These are phyloP conservation scores for Mycena indigotica DNA, from an alignment of 768 basidiomycete genomes.

Conservation along the genomic window DNA sequence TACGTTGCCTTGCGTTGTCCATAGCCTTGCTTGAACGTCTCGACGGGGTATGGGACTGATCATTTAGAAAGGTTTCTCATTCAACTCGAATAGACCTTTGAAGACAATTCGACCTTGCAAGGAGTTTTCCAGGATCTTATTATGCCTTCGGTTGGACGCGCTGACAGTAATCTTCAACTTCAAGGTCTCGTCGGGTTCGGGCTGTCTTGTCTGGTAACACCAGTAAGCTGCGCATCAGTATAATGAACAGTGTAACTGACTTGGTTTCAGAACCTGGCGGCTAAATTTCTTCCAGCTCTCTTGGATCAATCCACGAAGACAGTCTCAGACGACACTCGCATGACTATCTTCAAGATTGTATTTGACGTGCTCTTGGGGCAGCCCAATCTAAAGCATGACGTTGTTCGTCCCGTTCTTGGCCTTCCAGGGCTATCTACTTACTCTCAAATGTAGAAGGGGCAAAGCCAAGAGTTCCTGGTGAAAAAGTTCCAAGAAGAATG, in stretches of 20 bases:
- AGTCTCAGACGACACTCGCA: neutral
- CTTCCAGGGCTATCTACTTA: neutral
- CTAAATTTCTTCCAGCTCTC: neutral
- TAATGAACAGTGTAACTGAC: conserved; percentile 63
- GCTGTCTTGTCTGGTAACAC: conserved; percentile 74
- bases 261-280: neutral
- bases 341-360: neutral
- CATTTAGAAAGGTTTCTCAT: no score
- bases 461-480: conserved; percentile 60
- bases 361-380: neutral
- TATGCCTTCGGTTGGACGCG: conserved; percentile 80
- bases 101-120: conserved; percentile 71
- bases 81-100: conserved; percentile 49
- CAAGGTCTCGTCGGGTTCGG: conserved; percentile 71
- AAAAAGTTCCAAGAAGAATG: conserved; percentile 53
- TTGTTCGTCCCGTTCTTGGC: neutral
- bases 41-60: conserved; percentile 64
- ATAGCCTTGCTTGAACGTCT: conserved; percentile 87
- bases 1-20: conserved; percentile 75
- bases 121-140: conserved; percentile 79
- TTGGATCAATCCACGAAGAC: neutral
- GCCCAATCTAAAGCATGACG: neutral
- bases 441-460: conserved; percentile 10
- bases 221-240: conserved; percentile 39
- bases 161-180: conserved; percentile 65